Evolutionary conservation across 306 rosid species (phyloP), one percentile per base, ranked within the genome.

Genomic region (Rosa chinensis): DNA sequence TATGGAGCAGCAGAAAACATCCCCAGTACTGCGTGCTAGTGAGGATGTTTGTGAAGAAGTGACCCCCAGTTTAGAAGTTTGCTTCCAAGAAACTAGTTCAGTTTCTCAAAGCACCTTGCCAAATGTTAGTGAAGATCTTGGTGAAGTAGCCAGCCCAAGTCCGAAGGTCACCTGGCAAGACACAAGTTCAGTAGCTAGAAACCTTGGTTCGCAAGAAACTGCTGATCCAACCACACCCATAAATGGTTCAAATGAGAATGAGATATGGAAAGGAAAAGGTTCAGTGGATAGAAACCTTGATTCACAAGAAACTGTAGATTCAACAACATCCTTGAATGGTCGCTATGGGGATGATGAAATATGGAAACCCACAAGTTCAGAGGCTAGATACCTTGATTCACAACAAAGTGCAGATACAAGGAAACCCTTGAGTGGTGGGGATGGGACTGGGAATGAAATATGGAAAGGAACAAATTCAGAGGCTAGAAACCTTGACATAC

Each of bases 371-470:
- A 84, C 70, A 50, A 25, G 66, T 55, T 66, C 75, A 3, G 78
- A 74, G 81, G 70, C 73, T 74, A 79, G 66, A 23, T 71, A 39
- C 11, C 28, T 69, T 75, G 78, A 59, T 17, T 49, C 75, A 13
- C 80, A 79, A 73, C 79, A 78, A 82, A 77, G 18, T 14, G 12
- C 21, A 17, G 80, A 56, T 44, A 49, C 74, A 81, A 80, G 70
- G 44, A 21, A 77, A 40, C 44, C 77, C 50, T 72, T 55, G 40
- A 44, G 7, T 49, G 85, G 63, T 80, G 82, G 85, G 80, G 79
- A 74, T 70, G 79, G 47, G 42, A 5, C 32, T 63, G 68, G 69
- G 71, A 66, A 66, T 63, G 44, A 63, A 63, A 63, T 32, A 14
- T 32, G 10, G 6, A 17, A 32, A 32, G 69, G 69, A 16, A 66